Conservation (phyloP, 2,329 filamentous ascomycete genomes). For the Juglanconis sp. region DNA sequence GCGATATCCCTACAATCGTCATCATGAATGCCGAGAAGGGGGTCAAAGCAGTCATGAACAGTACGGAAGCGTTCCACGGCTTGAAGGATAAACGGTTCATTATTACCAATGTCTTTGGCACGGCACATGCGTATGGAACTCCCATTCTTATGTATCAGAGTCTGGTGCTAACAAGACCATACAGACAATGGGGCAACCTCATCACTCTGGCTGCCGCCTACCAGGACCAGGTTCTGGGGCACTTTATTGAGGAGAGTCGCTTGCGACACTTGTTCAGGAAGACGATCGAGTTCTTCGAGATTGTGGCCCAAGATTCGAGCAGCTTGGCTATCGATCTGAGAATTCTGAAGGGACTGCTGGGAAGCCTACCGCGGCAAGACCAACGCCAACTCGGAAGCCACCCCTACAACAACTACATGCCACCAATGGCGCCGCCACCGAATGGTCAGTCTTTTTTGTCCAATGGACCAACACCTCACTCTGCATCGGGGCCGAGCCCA, state of each 20-base stretch:
- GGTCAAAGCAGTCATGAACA: slow-evolving; percentile 73
- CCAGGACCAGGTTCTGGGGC: slow-evolving; percentile 59
- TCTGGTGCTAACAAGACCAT: neutral
- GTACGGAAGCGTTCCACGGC: slow-evolving; percentile 76
- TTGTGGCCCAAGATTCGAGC: slow-evolving; percentile 70
- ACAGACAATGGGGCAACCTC: slow-evolving; percentile 93
- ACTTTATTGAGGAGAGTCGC: slow-evolving; percentile 52
- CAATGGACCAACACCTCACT: slow-evolving; percentile 9
- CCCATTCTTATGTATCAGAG: neutral
- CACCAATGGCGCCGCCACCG: neutral
- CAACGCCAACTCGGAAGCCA: neutral
- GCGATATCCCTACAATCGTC: slow-evolving; percentile 43
- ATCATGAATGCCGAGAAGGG: slow-evolving; percentile 58
- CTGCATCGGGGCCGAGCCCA: slow-evolving; percentile 5
- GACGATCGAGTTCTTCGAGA: slow-evolving; percentile 73
- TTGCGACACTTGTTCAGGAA: slow-evolving; percentile 62
- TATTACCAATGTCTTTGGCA: slow-evolving; percentile 95
- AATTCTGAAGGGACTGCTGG: slow-evolving; percentile 61
- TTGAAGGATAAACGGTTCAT: slow-evolving; percentile 66
- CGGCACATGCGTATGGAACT: slow-evolving; percentile 82
- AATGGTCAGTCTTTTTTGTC: slow-evolving; percentile 11
- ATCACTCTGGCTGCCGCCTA: slow-evolving; percentile 83
- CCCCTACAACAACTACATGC: neutral
- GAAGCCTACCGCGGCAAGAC: slow-evolving; percentile 33
- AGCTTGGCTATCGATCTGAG: slow-evolving; percentile 70